Evolutionary conservation across 2,329 filamentous ascomycete genomes (phyloP), one percentile per base, ranked within the genome.

Genomic region (Fragosphaeria purpurea): DNA sequence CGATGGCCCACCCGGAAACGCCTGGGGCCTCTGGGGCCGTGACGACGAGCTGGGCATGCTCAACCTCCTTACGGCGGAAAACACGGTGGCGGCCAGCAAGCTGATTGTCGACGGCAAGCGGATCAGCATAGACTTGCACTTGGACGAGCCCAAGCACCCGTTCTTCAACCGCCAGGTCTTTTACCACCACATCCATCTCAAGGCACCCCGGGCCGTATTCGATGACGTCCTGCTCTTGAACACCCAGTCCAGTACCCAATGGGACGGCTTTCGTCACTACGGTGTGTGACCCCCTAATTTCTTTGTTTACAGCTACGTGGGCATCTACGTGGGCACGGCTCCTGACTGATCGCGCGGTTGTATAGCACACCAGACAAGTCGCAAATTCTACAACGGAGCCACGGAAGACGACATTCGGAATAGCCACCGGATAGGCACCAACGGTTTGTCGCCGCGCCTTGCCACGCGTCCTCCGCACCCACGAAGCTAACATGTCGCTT

Each of bases 211-310:
- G 32, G 11, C 35, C 11, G 35, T 37, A 40, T 51, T 61, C 63
- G 53, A 56, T 51, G 71, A 74, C 55, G 58, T 62, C 1, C 69
- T 71, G 53, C 60, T 63, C 8, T 58, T 74, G 50, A 74, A 75
- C 58, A 71, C 70, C 2, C 70, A 72, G 50, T 67, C 64, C 50
- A 65, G 68, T 10, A 70, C 68, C 5, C 70, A 73, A 50, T 73
- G 70, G 70, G 70, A 73, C 60, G 70, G 70, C 5, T 69, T 72
- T 44, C 61, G 70, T 49, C 73, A 76, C 37, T 55, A 44, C 41
- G 47, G 60, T 37, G 35, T 7, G 35, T 37, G 7, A 37, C 11
- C 35, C 7, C 35, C 11, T 37, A 37, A 11, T 7, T 11, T 37
- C 35, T 37, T 7, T 37, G 7, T 37, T 37, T 11, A 37, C 7